Evolutionary conservation across 345 rosid species (phyloP).

Genomic region (Gossypium ekmanianum): DNA sequence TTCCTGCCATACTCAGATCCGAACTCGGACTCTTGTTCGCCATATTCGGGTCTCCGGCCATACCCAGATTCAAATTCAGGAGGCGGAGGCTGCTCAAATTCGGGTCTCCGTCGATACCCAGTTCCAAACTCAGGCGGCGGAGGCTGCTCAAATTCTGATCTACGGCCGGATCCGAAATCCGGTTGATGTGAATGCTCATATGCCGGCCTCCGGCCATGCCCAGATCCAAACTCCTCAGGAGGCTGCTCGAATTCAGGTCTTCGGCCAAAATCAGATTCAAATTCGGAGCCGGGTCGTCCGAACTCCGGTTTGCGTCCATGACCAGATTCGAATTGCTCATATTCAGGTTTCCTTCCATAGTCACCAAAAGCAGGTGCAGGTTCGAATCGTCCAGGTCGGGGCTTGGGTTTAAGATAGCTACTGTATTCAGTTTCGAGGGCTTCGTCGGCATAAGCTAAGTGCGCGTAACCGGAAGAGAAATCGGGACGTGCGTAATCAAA

Average conservation of each 20-base stretch:
- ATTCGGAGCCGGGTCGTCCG: conserved; percentile 28
- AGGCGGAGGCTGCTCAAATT: neutral
- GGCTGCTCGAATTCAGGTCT: conserved; percentile 15
- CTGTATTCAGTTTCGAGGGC: conserved; percentile 69
- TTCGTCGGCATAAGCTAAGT: conserved; percentile 67
- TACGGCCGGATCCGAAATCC: neutral
- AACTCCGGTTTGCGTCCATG: conserved; percentile 31
- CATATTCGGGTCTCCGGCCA: conserved; percentile 27
- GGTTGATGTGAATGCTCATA: neutral
- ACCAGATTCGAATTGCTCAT: conserved; percentile 19
- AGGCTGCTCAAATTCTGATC: neutral
- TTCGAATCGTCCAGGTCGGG: conserved; percentile 45
- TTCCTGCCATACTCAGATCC: conserved; percentile 22
- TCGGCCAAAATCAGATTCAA: conserved; percentile 26
- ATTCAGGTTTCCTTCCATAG: conserved; percentile 31
- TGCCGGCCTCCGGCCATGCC: conserved; percentile 17
- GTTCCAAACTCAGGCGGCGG: neutral
- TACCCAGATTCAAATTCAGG: conserved; percentile 33
- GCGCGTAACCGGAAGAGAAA: conserved; percentile 57
- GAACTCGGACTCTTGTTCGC: neutral
- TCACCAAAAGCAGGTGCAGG: conserved; percentile 30
- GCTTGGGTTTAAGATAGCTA: conserved; percentile 76
- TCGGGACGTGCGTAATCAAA: conserved; percentile 68
- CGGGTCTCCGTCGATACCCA: conserved; percentile 19
- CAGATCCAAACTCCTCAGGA: conserved; percentile 23